These are phyloP conservation scores for Mortierella alpina DNA, from an alignment of 192 early-diverging fungal species.

Conservation along the genomic window DNA sequence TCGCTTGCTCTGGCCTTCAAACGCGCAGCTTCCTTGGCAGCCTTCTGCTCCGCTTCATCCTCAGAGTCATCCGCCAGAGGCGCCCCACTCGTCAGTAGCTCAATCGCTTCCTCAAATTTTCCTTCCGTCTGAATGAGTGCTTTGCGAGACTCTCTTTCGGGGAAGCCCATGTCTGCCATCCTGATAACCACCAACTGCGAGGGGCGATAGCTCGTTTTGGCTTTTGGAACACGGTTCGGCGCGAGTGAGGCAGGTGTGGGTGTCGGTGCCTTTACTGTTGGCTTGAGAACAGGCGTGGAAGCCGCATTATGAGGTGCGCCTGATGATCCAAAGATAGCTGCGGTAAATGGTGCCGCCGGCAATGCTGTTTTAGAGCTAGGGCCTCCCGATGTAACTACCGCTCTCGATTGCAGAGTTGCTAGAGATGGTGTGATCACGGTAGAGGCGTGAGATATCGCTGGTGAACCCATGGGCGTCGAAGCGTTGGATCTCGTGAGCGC, in stretches of 20 bases:
- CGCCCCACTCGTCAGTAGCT: conserved; percentile 33
- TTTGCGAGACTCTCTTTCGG: conserved; percentile 24
- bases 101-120: conserved; percentile 41
- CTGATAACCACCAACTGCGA: conserved; percentile 30
- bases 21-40: conserved; percentile 10
- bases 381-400: too few species aligned
- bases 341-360: too few species aligned
- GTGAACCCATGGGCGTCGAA: conserved; percentile 14
- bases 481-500: neutral
- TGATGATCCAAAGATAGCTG: too few species aligned
- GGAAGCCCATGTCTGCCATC: conserved; percentile 50
- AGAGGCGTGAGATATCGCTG: conserved; percentile 5
- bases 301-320: too few species aligned
- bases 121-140: conserved; percentile 50
- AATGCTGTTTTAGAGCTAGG: too few species aligned
- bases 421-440: neutral
- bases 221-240: conserved; percentile 5
- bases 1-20: neutral
- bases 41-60: conserved; percentile 26
- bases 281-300: neutral
- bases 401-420: too few species aligned
- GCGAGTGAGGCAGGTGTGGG: neutral
- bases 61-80: conserved; percentile 46
- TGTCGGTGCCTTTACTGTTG: neutral
- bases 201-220: conserved; percentile 41